phyloP scores from a whole-genome alignment of 345 rosid species.

The Erucastrum elatum region DNA sequence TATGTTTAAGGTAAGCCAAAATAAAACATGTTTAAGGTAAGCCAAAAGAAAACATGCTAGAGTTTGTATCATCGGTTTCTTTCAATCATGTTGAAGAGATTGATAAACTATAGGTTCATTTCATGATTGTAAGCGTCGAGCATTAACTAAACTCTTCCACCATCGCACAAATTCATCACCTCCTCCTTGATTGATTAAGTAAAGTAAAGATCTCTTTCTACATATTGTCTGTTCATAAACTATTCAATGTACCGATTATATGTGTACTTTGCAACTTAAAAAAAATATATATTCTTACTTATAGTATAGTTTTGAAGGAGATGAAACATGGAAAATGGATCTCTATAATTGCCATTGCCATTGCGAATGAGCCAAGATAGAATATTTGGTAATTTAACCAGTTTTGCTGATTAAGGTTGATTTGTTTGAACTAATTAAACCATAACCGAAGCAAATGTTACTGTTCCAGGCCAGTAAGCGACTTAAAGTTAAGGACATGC shows the following conservation, averaged over 20 bases:
- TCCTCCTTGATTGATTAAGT: slow-evolving; percentile 42
- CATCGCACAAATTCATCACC: slow-evolving; percentile 49
- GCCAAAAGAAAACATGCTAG: neutral
- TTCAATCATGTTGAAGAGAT: slow-evolving; percentile 1
- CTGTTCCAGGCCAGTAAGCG: neutral
- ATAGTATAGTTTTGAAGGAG: slow-evolving; percentile 20
- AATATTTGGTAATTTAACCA: neutral
- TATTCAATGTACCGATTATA: neutral
- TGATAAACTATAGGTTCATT: slow-evolving; percentile 18
- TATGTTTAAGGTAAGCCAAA: no score
- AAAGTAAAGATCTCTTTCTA: slow-evolving; percentile 36
- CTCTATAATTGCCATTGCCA: no score
- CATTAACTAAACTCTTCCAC: slow-evolving; percentile 60
- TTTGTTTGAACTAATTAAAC: neutral
- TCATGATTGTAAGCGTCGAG: slow-evolving; percentile 87
- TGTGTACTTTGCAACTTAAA: neutral
- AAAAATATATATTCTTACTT: neutral
- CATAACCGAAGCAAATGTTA: slow-evolving; percentile 10
- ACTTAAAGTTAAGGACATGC: neutral
- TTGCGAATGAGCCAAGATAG: slow-evolving; percentile 9
- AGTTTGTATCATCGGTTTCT: neutral
- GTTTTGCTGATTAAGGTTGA: slow-evolving; percentile 6
- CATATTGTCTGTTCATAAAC: neutral
- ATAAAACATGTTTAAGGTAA: slow-evolving; percentile 73
- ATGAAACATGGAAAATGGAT: slow-evolving; percentile 25